Conservation (phyloP, 2,329 filamentous ascomycete genomes). For the Fusarium duplospermum region DNA sequence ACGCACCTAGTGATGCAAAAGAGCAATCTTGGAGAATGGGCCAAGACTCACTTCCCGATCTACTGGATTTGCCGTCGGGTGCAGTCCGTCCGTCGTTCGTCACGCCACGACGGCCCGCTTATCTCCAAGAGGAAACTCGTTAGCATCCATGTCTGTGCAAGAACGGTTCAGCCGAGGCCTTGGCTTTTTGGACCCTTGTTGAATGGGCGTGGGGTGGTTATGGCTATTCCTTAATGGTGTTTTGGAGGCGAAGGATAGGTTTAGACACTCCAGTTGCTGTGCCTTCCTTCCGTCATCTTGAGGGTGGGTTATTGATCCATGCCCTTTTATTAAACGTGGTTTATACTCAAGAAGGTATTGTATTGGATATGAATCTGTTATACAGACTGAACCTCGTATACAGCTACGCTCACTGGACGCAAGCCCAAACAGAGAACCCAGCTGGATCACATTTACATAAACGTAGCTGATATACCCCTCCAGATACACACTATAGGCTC, state of each 20-base stretch:
- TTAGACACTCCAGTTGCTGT: neutral
- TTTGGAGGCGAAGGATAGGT: neutral
- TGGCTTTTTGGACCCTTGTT: neutral
- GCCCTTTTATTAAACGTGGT: neutral
- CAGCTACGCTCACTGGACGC: neutral
- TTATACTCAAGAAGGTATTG: neutral
- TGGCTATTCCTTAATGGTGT: neutral
- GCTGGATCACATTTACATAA: neutral
- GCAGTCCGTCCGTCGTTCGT: neutral
- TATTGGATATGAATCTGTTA: neutral
- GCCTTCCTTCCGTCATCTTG: too few relatives aligned
- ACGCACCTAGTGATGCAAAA: slow-evolving; percentile 1
- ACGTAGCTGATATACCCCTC: neutral
- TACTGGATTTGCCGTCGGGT: neutral
- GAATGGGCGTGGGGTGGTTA: neutral
- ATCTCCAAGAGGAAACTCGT: neutral
- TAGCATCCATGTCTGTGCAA: neutral
- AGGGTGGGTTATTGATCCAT: neutral
- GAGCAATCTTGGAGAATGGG: neutral
- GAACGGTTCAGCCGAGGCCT: neutral
- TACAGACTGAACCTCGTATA: neutral
- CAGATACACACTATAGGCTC: neutral
- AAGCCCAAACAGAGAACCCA: neutral
- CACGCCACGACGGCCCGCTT: slow-evolving; percentile 4
- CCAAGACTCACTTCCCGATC: neutral